These are phyloP conservation scores for Trichoderma lentiforme DNA, from an alignment of 2,329 filamentous ascomycete genomes.

Conservation along the genomic window DNA sequence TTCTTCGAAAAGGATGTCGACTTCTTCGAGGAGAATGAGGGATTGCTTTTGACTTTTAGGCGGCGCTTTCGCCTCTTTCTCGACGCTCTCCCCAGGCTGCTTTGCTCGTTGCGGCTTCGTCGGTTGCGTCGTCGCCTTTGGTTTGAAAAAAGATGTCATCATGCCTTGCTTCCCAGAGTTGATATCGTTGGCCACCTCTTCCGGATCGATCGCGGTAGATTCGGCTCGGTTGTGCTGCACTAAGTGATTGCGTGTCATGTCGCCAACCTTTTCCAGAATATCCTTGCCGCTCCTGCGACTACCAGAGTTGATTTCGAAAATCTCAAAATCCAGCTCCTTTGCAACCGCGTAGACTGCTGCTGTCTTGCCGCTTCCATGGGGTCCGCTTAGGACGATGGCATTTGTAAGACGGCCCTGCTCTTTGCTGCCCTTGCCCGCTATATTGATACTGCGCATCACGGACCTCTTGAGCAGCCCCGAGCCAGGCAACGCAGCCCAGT, in stretches of 20 bases:
- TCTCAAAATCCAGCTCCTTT: constrained; percentile 85
- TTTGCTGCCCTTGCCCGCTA: constrained; percentile 37
- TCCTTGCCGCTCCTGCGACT: constrained; percentile 84
- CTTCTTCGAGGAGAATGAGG: constrained; percentile 89
- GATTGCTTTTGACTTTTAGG: constrained; percentile 78
- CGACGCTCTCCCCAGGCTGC: constrained; percentile 18
- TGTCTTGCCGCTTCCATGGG: constrained; percentile 88
- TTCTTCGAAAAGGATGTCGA: constrained; percentile 89
- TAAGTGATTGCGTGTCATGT: constrained; percentile 95
- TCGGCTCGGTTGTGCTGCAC: constrained; percentile 54
- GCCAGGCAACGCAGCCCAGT: constrained; percentile 38
- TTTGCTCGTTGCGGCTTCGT: constrained; percentile 28
- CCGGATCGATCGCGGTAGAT: constrained; percentile 28
- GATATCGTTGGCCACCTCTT: constrained; percentile 46
- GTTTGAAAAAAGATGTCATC: constrained; percentile 77
- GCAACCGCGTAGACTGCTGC: constrained; percentile 89
- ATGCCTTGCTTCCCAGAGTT: constrained; percentile 71
- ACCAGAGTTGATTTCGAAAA: constrained; percentile 91
- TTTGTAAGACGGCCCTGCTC: constrained; percentile 59
- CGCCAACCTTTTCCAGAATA: constrained; percentile 84
- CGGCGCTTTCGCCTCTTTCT: constrained; percentile 32
- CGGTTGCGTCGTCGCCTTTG: constrained; percentile 37
- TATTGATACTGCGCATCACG: constrained; percentile 47
- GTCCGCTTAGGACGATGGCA: constrained; percentile 82
- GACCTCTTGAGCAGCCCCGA: constrained; percentile 47